These are phyloP conservation scores for Candida railenensis DNA, from an alignment of 805 yeast species.

Conservation along the genomic window DNA sequence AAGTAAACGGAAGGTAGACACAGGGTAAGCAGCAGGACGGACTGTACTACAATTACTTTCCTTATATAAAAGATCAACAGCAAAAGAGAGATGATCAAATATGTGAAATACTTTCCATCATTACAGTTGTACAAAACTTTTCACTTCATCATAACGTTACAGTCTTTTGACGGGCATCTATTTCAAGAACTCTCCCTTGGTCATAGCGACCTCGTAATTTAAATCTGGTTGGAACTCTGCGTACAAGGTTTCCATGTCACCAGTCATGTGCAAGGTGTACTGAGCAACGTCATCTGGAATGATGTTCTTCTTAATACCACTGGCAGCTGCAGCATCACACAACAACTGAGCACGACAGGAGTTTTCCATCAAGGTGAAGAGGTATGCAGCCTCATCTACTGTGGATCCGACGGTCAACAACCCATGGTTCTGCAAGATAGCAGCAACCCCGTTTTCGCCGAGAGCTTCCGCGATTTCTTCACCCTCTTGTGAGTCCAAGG, in stretches of 20 bases:
- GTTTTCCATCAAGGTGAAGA: slow-evolving; percentile 62
- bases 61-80: no score
- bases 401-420: slow-evolving; percentile 67
- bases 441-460: slow-evolving; percentile 52
- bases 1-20: no score
- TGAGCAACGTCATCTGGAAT: slow-evolving; percentile 42
- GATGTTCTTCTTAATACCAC: slow-evolving; percentile 8
- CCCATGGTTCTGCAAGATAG: slow-evolving; percentile 73
- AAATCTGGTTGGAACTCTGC: slow-evolving; percentile 73
- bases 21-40: no score
- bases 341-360: slow-evolving; percentile 64
- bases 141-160: no score
- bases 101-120: no score
- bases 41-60: no score
- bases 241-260: slow-evolving; percentile 68
- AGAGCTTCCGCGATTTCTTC: slow-evolving; percentile 56
- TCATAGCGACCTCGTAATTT: slow-evolving; percentile 35
- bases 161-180: no score
- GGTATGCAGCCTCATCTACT: slow-evolving; percentile 72
- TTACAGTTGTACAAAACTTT: no score
- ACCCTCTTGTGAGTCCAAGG: slow-evolving; percentile 50
- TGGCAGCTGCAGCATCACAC: slow-evolving; percentile 41
- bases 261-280: slow-evolving; percentile 54
- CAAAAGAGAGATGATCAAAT: no score
- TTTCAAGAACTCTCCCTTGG: slow-evolving; percentile 21